Conservation (phyloP, 1,139 yeast species). For the Blastobotrys raffinosifermentans region DNA sequence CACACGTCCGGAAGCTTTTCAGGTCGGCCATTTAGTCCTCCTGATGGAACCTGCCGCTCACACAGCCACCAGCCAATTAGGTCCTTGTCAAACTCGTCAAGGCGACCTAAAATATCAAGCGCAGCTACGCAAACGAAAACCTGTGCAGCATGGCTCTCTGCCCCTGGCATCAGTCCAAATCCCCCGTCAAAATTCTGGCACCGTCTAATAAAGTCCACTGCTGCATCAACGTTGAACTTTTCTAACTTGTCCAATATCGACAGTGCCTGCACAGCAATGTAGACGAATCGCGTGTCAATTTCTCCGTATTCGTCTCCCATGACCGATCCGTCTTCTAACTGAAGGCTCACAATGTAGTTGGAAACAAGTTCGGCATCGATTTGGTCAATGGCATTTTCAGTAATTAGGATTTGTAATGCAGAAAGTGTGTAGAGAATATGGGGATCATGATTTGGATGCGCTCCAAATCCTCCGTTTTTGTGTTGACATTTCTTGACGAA, state of each 20-base stretch:
- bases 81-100: conserved; percentile 50
- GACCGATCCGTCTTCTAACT: conserved; percentile 73
- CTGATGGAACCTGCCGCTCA: conserved; percentile 83
- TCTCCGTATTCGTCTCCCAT: conserved; percentile 92
- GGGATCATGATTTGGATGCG: conserved; percentile 84
- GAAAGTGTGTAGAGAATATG: conserved; percentile 84
- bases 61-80: conserved; percentile 76
- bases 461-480: conserved; percentile 74
- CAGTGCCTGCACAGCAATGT: conserved; percentile 70
- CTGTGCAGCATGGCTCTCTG: conserved; percentile 94
- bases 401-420: conserved; percentile 71
- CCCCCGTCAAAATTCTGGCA: conserved; percentile 96
- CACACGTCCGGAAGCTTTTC: conserved; percentile 95
- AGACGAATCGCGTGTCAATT: conserved; percentile 84
- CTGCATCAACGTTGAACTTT: conserved; percentile 54
- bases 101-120: conserved; percentile 58
- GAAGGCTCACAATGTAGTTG: conserved; percentile 50
- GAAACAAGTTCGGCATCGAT: conserved; percentile 37
- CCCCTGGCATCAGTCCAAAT: conserved; percentile 89
- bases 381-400: conserved; percentile 53
- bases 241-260: conserved; percentile 62
- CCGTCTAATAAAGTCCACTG: conserved; percentile 54
- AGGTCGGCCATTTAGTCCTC: conserved; percentile 95
- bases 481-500: conserved; percentile 66
- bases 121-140: conserved; percentile 83